Evolutionary conservation across 345 rosid genomes (phyloP).

Genomic region (Euphorbia pulcherrima): DNA sequence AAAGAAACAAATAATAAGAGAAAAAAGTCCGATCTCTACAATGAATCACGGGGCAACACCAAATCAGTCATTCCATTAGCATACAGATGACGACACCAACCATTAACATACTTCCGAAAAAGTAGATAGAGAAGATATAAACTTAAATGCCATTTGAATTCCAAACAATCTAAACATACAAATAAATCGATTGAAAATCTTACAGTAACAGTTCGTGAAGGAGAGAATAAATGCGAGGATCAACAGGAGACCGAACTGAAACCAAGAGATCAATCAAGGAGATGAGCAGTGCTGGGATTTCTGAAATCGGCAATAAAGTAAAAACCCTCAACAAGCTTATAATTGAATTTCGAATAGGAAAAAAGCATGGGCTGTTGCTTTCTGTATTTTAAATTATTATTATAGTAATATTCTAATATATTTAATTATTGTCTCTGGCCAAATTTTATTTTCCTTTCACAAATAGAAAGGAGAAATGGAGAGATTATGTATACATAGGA

Average conservation of each 20-base stretch:
- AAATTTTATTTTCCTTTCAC: neutral
- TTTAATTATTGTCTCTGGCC: neutral
- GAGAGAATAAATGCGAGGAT: neutral
- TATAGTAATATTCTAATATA: neutral
- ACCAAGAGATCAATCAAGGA: conserved; percentile 1
- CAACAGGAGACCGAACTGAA: neutral
- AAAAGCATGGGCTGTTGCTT: neutral
- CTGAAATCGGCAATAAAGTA: neutral
- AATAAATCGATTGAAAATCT: neutral
- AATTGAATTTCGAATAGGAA: neutral
- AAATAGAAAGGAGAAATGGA: neutral
- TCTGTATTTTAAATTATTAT: too few relatives aligned
- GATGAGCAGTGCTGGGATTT: neutral
- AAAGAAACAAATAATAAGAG: neutral
- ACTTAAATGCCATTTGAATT: neutral
- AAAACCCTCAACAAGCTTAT: neutral
- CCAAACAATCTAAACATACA: neutral
- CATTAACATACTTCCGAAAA: neutral
- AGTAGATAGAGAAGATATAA: neutral
- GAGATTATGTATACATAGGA: neutral
- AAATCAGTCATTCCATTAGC: neutral
- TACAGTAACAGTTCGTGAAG: neutral
- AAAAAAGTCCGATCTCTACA: neutral
- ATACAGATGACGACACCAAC: neutral
- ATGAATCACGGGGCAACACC: neutral